A percentile compares a stretch with the other conserved stretches of the same genome.
Evolutionary conservation across 2,329 filamentous ascomycete genomes (phyloP).

Genomic region (Neopestalotiopsis sp.): DNA sequence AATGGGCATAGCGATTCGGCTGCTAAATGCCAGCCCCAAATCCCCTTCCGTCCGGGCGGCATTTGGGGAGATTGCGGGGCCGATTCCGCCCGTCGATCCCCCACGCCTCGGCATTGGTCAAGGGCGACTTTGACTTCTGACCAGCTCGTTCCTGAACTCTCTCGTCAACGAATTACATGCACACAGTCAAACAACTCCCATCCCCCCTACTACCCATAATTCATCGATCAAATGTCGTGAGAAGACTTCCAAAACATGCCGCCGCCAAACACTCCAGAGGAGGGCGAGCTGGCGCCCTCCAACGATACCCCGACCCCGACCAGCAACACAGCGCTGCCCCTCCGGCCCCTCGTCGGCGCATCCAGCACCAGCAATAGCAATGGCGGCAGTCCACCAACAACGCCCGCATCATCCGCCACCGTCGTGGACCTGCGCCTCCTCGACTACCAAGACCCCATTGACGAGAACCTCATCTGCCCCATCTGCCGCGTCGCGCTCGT

Average conservation of each 20-base stretch:
- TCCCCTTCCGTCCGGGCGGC: neutral
- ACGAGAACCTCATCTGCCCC: slow-evolving; percentile 56
- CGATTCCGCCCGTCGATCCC: slow-evolving; percentile 2
- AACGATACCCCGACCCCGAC: neutral
- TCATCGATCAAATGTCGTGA: slow-evolving; percentile 10
- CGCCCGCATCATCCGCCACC: slow-evolving; percentile 20
- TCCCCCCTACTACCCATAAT: too few species aligned
- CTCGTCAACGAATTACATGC: neutral
- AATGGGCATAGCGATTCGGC: neutral
- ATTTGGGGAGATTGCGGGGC: neutral
- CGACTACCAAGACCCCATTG: slow-evolving; percentile 47
- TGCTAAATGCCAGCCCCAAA: neutral
- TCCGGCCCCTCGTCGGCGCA: slow-evolving; percentile 29
- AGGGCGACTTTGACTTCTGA: neutral
- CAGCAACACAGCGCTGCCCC: slow-evolving; percentile 27
- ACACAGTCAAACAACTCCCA: too few species aligned
- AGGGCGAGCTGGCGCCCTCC: slow-evolving; percentile 30
- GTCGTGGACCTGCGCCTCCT: slow-evolving; percentile 51
- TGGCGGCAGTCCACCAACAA: slow-evolving; percentile 13
- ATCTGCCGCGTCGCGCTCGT: slow-evolving; percentile 67
- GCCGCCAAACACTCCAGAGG: slow-evolving; percentile 42
- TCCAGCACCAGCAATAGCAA: too few species aligned
- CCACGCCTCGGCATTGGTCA: neutral
- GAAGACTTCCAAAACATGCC: slow-evolving; percentile 32
- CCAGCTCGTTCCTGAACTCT: neutral